These are phyloP conservation scores for Sphagnum magellanicum DNA, from an alignment of 228 moss, liverwort and hornwort species.

Conservation along the genomic window DNA sequence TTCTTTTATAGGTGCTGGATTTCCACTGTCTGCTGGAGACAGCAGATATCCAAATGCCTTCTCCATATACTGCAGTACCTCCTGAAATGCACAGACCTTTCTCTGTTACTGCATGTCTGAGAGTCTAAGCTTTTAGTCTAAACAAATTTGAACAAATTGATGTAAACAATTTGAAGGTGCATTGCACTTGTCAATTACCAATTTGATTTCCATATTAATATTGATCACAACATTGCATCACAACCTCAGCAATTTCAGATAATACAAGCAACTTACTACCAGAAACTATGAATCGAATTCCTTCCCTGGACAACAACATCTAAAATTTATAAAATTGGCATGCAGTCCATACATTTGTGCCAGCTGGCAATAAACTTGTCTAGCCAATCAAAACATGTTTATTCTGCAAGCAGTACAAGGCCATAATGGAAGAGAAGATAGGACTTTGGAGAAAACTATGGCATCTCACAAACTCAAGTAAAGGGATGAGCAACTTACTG, in stretches of 20 bases:
- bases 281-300: too few relatives aligned
- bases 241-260: too few relatives aligned
- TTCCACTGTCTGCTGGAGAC: slow-evolving; percentile 57
- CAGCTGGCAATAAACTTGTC: neutral
- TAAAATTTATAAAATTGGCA: neutral
- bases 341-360: slow-evolving; percentile 1
- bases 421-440: neutral
- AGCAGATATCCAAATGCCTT: slow-evolving; percentile 81
- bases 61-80: slow-evolving; percentile 85
- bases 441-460: neutral
- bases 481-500: slow-evolving; percentile 38
- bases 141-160: too few relatives aligned
- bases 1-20: slow-evolving; percentile 13
- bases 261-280: too few relatives aligned
- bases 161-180: too few relatives aligned
- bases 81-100: slow-evolving; percentile 25
- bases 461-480: neutral
- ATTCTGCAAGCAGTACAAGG: too few relatives aligned
- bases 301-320: neutral
- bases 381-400: too few relatives aligned
- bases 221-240: too few relatives aligned
- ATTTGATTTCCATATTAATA: too few relatives aligned
- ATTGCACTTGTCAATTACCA: too few relatives aligned
- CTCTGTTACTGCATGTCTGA: too few relatives aligned
- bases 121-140: too few relatives aligned